phyloP scores from a whole-genome alignment of 352 stramenopile species.

The Halophytophthora batemanensis region DNA sequence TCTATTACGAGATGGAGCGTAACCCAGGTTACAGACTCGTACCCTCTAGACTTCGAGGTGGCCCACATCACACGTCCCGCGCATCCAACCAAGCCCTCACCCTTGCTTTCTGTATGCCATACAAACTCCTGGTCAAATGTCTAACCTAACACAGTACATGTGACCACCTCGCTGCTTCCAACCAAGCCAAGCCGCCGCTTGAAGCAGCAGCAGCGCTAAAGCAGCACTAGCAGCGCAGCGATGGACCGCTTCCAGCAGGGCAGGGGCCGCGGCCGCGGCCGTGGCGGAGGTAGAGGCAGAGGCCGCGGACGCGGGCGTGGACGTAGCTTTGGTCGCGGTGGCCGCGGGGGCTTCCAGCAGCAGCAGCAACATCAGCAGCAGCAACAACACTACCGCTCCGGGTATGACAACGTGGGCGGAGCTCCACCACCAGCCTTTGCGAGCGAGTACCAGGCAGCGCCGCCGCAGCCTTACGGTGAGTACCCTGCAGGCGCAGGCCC shows the following conservation, averaged over 20 bases:
- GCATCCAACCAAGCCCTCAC: no score
- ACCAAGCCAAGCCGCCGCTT: background rate
- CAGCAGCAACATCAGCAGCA: conserved; percentile 11
- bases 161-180: no score
- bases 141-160: no score
- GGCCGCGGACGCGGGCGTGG: conserved; percentile 30
- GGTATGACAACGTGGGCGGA: no score
- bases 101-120: no score
- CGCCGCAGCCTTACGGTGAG: conserved; percentile 5
- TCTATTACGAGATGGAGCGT: no score
- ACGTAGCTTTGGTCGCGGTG: conserved; percentile 9
- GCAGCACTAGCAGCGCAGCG: background rate
- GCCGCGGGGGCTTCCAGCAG: conserved; percentile 16
- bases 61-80: no score
- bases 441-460: background rate
- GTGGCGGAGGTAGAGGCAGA: conserved; percentile 18
- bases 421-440: no score
- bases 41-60: no score
- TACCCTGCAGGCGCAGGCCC: conserved; percentile 2
- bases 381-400: background rate
- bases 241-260: conserved; percentile 25
- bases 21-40: no score
- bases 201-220: background rate
- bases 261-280: conserved; percentile 21
- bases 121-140: no score